Evolutionary conservation across 2,329 filamentous ascomycete species (phyloP).

Genomic region (Fusarium brachygibbosum): DNA sequence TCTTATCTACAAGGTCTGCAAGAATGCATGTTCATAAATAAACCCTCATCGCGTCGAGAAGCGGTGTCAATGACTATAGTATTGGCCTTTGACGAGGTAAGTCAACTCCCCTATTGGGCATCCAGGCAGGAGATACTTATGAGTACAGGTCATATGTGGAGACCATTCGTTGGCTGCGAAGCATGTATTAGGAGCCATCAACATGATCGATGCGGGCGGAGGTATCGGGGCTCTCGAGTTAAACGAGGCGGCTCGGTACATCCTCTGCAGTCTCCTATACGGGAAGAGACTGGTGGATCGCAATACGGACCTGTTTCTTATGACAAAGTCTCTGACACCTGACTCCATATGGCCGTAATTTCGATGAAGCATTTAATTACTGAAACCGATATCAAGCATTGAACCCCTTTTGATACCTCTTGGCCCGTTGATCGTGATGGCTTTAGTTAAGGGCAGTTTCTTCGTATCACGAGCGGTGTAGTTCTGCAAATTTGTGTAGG

Average conservation of each 20-base stretch:
- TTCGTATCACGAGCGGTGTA: neutral
- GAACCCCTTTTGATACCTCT: neutral
- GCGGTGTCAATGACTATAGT: constrained; percentile 14
- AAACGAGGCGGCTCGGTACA: constrained; percentile 4
- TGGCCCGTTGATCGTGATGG: neutral
- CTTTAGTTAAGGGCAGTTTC: neutral
- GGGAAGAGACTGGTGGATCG: constrained; percentile 18
- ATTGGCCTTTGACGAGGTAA: constrained; percentile 17
- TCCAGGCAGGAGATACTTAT: neutral
- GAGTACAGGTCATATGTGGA: constrained; percentile 2
- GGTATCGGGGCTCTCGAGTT: constrained; percentile 4
- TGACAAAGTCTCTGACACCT: constrained; percentile 1
- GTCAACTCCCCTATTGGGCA: neutral
- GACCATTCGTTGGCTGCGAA: constrained; percentile 18
- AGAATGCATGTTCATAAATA: neutral
- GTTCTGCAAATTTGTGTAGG: neutral
- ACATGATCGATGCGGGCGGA: neutral
- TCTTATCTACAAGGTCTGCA: neutral
- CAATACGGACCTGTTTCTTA: neutral
- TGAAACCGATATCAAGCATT: neutral
- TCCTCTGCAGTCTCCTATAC: constrained; percentile 14
- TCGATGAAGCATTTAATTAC: neutral
- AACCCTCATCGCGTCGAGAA: neutral
- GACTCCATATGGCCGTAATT: constrained; percentile 5
- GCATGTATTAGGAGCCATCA: constrained; percentile 15